phyloP scores from a whole-genome alignment of 345 rosid species.

The Hibiscus syriacus region DNA sequence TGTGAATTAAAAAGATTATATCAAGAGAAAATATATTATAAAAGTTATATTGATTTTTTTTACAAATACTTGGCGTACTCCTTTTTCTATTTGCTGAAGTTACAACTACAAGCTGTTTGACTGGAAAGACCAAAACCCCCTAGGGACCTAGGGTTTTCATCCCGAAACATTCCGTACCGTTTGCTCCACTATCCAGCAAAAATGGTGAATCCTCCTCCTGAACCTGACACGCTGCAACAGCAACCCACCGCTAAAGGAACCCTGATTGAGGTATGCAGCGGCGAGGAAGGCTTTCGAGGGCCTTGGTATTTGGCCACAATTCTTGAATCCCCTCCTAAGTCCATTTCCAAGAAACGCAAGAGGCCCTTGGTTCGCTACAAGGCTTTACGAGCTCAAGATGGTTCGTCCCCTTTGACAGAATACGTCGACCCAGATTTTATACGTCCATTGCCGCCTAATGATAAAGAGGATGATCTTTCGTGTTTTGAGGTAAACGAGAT shows the following conservation, averaged over 20 bases:
- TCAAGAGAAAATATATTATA: no score
- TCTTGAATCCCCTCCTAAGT: slow-evolving; percentile 26
- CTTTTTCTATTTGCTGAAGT: no score
- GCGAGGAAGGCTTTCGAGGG: slow-evolving; percentile 51
- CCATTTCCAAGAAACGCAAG: slow-evolving; percentile 20
- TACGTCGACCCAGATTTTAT: slow-evolving; percentile 27
- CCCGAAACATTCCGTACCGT: no score
- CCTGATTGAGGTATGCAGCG: slow-evolving; percentile 40
- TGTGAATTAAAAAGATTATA: no score
- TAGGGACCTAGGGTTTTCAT: no score
- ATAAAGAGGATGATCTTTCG: not conserved
- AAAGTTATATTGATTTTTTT: no score
- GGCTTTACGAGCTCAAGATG: slow-evolving; percentile 29
- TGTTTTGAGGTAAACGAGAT: slow-evolving; percentile 20
- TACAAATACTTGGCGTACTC: no score
- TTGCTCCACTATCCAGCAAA: not conserved
- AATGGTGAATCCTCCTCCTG: slow-evolving; percentile 15
- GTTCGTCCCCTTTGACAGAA: slow-evolving; percentile 28
- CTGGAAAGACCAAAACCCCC: no score
- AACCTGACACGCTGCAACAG: slow-evolving; percentile 3
- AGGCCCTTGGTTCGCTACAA: slow-evolving; percentile 34
- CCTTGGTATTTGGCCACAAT: slow-evolving; percentile 45
- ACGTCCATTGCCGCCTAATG: slow-evolving; percentile 46
- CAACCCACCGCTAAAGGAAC: slow-evolving; percentile 10
- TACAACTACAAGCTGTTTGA: no score